Evolutionary conservation across 768 basidiomycete genomes (phyloP), one percentile per base, ranked within the genome.

Genomic region (Paxillus involutus): DNA sequence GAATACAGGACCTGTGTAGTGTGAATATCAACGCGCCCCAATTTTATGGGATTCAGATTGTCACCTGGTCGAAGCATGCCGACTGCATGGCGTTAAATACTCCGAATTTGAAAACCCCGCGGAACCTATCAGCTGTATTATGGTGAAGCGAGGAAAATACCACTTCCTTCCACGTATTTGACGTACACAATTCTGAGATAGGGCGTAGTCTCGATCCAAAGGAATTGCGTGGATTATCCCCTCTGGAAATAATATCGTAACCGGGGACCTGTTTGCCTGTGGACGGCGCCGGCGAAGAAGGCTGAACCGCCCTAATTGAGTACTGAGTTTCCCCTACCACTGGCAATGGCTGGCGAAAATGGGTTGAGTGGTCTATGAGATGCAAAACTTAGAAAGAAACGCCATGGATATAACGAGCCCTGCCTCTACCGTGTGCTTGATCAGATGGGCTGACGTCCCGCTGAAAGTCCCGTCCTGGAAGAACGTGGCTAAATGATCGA

Each of bases 11-110:
- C 76, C 89, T 91, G 44, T 14, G 26, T 19, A 42, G 62, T 41
- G 30, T 26, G 24, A 12, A 19, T 32, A 30, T 19, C 52, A n/a
- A 57, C 2, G 30, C n/a, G 30, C n/a, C 24, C 11, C 14, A 35
- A 37, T 29, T 41, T 44, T 17, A 21, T 11, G 0, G 37, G 33
- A 17, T 7, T 42, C 40, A 42, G 4, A 37, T 26, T 49, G 63
- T 53, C 64, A 93, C 94, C 59, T 79, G 77, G 45, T 89, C 81
- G 59, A 90, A 91, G 65, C 91, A 94, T 29, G 76, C 77, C 13
- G 90, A 92, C 61, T 99, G 96, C 19, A 98, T 83, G 3, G 88
- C 86, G 66, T 98, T 98, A 77, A 98, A 98, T 3, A 88, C 82
- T 0, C 85, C 85, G 59, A 95, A 97, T 63, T 89, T 89, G 80